phyloP scores from a whole-genome alignment of 2,329 filamentous ascomycete genomes.

The Madurella mycetomatis region DNA sequence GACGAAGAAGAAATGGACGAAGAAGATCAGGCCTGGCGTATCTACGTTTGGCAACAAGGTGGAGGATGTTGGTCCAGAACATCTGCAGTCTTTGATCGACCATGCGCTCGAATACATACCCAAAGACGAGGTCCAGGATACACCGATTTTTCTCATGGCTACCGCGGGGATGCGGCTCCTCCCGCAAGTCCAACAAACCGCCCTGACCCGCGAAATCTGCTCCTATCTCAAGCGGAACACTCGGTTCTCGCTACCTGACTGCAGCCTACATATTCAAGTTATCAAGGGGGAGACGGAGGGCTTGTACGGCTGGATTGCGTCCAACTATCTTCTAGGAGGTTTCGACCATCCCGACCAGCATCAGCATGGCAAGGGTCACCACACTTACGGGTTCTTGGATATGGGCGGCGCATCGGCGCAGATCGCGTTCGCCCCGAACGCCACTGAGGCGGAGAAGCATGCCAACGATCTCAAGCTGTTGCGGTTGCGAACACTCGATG shows the following conservation, averaged over 20 bases:
- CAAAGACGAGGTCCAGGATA: constrained; percentile 68
- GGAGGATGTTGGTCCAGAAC: constrained; percentile 71
- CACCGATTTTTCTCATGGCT: constrained; percentile 90
- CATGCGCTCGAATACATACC: constrained; percentile 80
- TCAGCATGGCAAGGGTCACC: constrained; percentile 78
- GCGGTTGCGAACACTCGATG: constrained; percentile 78
- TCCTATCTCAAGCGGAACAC: constrained; percentile 73
- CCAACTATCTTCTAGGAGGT: constrained; percentile 89
- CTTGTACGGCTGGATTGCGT: constrained; percentile 94
- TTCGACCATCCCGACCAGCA: constrained; percentile 76
- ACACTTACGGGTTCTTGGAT: constrained; percentile 95
- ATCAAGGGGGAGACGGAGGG: constrained; percentile 95
- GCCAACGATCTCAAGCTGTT: constrained; percentile 83
- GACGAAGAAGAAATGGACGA: constrained; percentile 81
- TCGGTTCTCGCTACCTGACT: constrained; percentile 83
- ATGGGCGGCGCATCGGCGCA: constrained; percentile 98
- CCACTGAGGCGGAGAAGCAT: constrained; percentile 84
- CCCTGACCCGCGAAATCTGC: constrained; percentile 74
- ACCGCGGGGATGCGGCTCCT: constrained; percentile 93
- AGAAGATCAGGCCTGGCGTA: constrained; percentile 90
- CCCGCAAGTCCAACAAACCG: constrained; percentile 64
- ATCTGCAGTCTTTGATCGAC: constrained; percentile 73
- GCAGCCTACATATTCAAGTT: constrained; percentile 82
- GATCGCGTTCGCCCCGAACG: constrained; percentile 94
- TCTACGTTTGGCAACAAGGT: constrained; percentile 82